A percentile compares a stretch with the other conserved stretches of the same genome.
Conservation (phyloP, 2,329 filamentous ascomycete species). For the Penicillium sp. region DNA sequence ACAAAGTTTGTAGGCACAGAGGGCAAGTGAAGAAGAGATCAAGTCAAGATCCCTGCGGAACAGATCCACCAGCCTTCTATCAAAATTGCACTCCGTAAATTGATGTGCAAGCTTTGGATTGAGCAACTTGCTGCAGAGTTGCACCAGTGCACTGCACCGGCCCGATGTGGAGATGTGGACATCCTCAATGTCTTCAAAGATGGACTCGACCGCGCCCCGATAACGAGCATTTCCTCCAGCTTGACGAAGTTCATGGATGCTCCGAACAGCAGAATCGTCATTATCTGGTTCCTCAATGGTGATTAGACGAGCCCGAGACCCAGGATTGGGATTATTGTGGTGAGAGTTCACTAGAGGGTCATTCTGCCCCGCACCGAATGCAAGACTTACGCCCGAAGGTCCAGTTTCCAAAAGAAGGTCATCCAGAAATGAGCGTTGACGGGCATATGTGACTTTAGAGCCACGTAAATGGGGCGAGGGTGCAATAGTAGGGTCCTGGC, state of each 20-base stretch:
- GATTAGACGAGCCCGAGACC: constrained; percentile 23
- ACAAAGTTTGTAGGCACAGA: constrained; percentile 35
- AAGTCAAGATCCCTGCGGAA: constrained; percentile 60
- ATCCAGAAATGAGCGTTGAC: constrained; percentile 59
- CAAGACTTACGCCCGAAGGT: constrained; percentile 3
- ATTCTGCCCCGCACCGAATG: constrained; percentile 1
- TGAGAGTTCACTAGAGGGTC: constrained; percentile 1
- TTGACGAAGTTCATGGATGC: constrained; percentile 62
- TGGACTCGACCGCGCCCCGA: constrained; percentile 54
- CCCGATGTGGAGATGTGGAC: constrained; percentile 45
- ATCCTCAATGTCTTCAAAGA: constrained; percentile 61
- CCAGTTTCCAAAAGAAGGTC: constrained; percentile 40
- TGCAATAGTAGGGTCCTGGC: constrained; percentile 11
- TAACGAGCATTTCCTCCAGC: constrained; percentile 60
- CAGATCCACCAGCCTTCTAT: constrained; percentile 65
- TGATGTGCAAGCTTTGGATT: constrained; percentile 41
- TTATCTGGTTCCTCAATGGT: constrained; percentile 50
- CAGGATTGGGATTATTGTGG: constrained; percentile 2
- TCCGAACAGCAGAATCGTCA: constrained; percentile 49
- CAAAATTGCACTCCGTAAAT: constrained; percentile 73
- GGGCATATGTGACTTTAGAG: constrained; percentile 59
- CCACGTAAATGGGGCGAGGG: constrained; percentile 30
- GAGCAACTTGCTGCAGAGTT: constrained; percentile 55
- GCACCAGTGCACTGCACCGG: constrained; percentile 55
- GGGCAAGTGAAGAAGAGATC: constrained; percentile 31